Base-by-base conservation (phyloP, 1,284 basidiomycete species). In the Pyrrhoderma lamaoense region DNA sequence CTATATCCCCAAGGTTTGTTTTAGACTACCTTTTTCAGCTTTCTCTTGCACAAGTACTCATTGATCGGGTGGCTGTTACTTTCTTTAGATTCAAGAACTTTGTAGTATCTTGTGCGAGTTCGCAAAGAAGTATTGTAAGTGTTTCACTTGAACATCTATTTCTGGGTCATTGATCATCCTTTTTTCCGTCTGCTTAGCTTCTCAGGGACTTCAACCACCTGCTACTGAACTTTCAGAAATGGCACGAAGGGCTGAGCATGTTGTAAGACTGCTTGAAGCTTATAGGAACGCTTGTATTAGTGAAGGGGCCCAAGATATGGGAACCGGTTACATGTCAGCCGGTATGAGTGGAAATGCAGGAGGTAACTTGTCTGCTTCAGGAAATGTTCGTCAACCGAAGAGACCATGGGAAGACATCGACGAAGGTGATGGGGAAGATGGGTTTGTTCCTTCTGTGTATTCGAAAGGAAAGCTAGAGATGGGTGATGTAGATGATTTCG, bases 381-480 rank as follows among this genome's bases (percentile, higher is more conserved):
- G 59, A 61, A 23, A 62, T 47, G 40, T 51, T 57, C 37, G 66
- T 85, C 74, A 79, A 3, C 85, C 82, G 16, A 88, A 88, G 61
- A 64, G 85, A 48, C 84, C 84, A 39, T 88, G 85, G 85, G 85
- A 88, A 64, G 27, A 31, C 7, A 31, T 31, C 5, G 85, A 86
- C 64, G 67, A 72, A 23, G 67, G 71, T 49, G 74, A 75, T 43
- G 62, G 58, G 54, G 60, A 58, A 46, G 56, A 43, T 21, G 57
- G 43, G 56, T 55, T 40, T 52, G 52, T 54, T 57, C 35, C 58
- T 61, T 44, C 65, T 64, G 14, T 46, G 22, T 39, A 59, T 60
- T 35, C 53, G 34, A 21, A 31, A 25, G 25, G 54, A 25, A 51
- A 61, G 8, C 62, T 58, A 18, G 61, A 22, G 19, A 25, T 25